Conservation (phyloP, 257 asterid species). For the Ilex asprella region DNA sequence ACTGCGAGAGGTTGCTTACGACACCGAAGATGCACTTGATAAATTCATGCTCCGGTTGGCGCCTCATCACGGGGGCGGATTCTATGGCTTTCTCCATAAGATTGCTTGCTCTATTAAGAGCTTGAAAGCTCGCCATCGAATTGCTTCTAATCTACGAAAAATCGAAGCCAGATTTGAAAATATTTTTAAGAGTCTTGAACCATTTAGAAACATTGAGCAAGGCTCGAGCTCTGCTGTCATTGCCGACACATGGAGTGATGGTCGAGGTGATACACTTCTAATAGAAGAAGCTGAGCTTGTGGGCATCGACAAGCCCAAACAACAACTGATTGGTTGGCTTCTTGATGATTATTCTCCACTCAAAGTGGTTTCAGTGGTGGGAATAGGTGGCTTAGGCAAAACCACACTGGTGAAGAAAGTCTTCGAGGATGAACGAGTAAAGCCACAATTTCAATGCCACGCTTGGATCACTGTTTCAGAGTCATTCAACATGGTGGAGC, state of each 20-base stretch:
- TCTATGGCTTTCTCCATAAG: constrained; percentile 2
- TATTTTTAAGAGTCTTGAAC: not conserved
- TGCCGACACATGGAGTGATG: too few species aligned
- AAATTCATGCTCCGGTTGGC: constrained; percentile 13
- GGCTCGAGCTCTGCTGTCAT: too few species aligned
- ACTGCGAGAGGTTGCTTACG: constrained; percentile 12
- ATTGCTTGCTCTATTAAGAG: constrained; percentile 8
- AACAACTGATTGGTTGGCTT: constrained; percentile 11
- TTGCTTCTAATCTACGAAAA: constrained; percentile 17
- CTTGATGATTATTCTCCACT: constrained; percentile 13
- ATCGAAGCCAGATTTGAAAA: constrained; percentile 10
- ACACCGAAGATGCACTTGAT: constrained; percentile 17
- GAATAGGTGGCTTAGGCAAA: constrained; percentile 37
- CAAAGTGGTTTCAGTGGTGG: constrained; percentile 26
- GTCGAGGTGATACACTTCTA: constrained; percentile 14
- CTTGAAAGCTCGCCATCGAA: constrained; percentile 10
- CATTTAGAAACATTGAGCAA: too few species aligned
- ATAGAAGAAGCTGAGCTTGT: constrained; percentile 27
- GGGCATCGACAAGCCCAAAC: constrained; percentile 28
- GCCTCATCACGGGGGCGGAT: constrained; percentile 1
- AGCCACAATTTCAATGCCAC: constrained; percentile 22
- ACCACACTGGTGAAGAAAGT: constrained; percentile 34
- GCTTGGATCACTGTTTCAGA: too few species aligned
- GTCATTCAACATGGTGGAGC: constrained; percentile 9
- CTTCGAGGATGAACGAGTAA: constrained; percentile 18